Conservation (phyloP, 1,139 yeast species). For the Pneumocystis murina region DNA sequence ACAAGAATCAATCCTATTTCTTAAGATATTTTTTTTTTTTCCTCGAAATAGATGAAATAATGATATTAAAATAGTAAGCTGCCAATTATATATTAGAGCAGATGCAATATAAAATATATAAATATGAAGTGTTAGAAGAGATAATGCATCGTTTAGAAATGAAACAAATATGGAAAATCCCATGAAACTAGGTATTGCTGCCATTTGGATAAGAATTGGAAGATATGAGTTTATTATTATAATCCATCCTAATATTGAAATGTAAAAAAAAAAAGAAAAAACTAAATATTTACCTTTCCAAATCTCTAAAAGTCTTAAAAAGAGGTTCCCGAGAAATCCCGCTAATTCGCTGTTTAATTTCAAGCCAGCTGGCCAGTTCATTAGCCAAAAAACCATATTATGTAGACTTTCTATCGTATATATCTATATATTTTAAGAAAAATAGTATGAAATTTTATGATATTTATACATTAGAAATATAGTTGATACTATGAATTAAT, state of each 20-base stretch:
- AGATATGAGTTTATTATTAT: conserved; percentile 23
- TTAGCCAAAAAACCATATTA: conserved; percentile 52
- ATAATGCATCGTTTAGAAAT: conserved; percentile 46
- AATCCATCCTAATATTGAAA: conserved; percentile 5
- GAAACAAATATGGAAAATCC: conserved; percentile 56
- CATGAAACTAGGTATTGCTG: conserved; percentile 32
- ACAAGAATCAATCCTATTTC: conserved; percentile 76
- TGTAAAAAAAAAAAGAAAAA: conserved; percentile 14
- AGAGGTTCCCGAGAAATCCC: conserved; percentile 69
- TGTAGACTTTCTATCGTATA: conserved; percentile 31
- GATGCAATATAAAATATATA: conserved; percentile 65
- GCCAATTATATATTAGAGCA: conserved; percentile 65
- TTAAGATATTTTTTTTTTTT: conserved; percentile 65
- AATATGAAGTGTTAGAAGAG: conserved; percentile 54
- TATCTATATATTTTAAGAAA: conserved; percentile 25
- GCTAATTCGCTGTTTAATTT: conserved; percentile 82
- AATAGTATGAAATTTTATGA: conserved; percentile 20
- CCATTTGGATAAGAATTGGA: conserved; percentile 22
- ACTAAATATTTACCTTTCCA: conserved; percentile 36
- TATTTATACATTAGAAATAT: conserved; percentile 14
- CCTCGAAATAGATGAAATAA: conserved; percentile 81
- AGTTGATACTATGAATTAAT: conserved; percentile 7
- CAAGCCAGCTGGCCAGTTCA: conserved; percentile 86
- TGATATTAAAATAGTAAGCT: conserved; percentile 51
- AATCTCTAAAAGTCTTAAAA: conserved; percentile 66